These are phyloP conservation scores for Pythium sp. DNA, from an alignment of 352 stramenopile genomes.

Conservation along the genomic window DNA sequence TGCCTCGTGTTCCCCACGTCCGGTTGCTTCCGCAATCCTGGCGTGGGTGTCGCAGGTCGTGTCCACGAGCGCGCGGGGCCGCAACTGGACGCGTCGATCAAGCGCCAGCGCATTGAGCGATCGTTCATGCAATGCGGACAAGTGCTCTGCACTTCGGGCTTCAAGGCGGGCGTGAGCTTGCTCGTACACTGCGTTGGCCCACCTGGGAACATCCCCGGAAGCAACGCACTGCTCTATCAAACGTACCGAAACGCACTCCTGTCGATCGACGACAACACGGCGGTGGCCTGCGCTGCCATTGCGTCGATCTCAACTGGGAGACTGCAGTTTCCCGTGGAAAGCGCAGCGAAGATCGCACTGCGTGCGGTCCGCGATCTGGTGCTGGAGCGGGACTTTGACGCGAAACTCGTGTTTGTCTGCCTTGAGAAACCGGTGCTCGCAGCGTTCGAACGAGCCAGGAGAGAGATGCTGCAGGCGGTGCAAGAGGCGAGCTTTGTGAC, in stretches of 20 bases:
- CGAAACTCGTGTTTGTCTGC: slow-evolving; percentile 54
- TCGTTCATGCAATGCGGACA: neutral
- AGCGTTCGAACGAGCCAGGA: slow-evolving; percentile 26
- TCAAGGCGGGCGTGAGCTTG: slow-evolving; percentile 33
- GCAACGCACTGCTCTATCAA: slow-evolving; percentile 36
- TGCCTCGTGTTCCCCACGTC: slow-evolving; percentile 68
- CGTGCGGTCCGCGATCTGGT: slow-evolving; percentile 41
- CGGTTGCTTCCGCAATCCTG: slow-evolving; percentile 31
- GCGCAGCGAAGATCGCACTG: slow-evolving; percentile 38
- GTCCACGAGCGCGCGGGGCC: slow-evolving; percentile 51
- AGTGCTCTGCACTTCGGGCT: slow-evolving; percentile 46
- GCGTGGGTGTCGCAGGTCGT: slow-evolving; percentile 36
- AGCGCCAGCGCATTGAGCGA: neutral
- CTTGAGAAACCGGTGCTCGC: slow-evolving; percentile 35
- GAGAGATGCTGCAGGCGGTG: neutral
- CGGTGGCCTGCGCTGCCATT: slow-evolving; percentile 38
- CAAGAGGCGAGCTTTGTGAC: slow-evolving; percentile 1
- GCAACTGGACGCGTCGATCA: slow-evolving; percentile 22
- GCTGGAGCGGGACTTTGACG: slow-evolving; percentile 28
- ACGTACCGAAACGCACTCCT: slow-evolving; percentile 51
- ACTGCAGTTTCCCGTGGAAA: slow-evolving; percentile 29
- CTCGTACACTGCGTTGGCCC: slow-evolving; percentile 63
- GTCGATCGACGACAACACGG: slow-evolving; percentile 22
- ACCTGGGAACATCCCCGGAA: neutral
- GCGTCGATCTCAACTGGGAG: slow-evolving; percentile 57